Conservation (phyloP, 176 grass and related monocot genomes). For the Thinopyrum elongatum region DNA sequence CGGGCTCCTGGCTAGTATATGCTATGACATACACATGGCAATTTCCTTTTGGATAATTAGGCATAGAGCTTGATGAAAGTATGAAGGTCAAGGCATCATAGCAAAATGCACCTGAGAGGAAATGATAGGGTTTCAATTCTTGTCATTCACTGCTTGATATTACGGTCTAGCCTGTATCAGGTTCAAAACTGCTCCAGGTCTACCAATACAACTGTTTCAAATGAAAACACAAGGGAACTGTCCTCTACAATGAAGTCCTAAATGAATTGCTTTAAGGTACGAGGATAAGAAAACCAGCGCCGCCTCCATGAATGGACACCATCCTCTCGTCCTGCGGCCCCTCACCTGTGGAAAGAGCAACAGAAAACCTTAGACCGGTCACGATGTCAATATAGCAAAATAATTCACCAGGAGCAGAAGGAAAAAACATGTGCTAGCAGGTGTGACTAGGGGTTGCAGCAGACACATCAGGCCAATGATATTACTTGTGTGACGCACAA, state of each 20-base stretch:
- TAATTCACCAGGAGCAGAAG: background rate
- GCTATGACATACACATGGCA: too few relatives aligned
- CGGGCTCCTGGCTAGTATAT: background rate
- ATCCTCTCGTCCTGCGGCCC: background rate
- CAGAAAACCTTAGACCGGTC: background rate
- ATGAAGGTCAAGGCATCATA: background rate
- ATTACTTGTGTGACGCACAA: background rate
- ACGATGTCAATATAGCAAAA: background rate
- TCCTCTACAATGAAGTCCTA: slow-evolving; percentile 14
- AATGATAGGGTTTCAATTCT: background rate
- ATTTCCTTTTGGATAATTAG: background rate
- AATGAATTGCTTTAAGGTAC: background rate
- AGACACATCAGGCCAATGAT: background rate
- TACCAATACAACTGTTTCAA: slow-evolving; percentile 10
- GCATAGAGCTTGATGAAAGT: background rate
- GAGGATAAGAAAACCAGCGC: background rate
- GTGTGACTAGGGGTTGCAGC: background rate
- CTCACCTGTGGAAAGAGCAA: background rate
- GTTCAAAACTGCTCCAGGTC: slow-evolving; percentile 11
- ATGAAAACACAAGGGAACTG: slow-evolving; percentile 1
- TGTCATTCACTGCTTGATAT: background rate
- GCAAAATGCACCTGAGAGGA: background rate
- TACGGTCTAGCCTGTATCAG: background rate
- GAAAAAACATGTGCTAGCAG: background rate
- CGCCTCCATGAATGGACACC: background rate